Evolutionary conservation across 768 basidiomycete species (phyloP).

Genomic region (Lactarius evosmus): DNA sequence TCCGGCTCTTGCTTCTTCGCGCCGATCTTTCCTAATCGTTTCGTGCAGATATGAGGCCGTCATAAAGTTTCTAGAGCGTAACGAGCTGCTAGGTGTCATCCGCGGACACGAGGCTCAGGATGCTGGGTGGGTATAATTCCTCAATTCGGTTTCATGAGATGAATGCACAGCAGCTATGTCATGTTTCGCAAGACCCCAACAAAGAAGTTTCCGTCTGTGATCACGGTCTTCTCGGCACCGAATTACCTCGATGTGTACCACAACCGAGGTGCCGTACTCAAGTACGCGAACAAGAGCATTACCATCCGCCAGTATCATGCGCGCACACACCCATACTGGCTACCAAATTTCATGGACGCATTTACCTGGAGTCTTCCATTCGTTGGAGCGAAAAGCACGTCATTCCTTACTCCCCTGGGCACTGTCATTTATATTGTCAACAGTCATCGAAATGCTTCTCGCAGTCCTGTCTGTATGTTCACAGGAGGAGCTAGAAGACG

Average conservation of each 20-base stretch:
- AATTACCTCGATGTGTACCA: slow-evolving; percentile 96
- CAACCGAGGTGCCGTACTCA: slow-evolving; percentile 95
- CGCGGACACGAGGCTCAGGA: slow-evolving; percentile 98
- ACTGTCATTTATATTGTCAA: slow-evolving; percentile 1
- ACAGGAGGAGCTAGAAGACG: slow-evolving; percentile 92
- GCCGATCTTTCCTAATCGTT: neutral
- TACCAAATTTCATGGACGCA: slow-evolving; percentile 99
- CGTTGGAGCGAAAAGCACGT: slow-evolving; percentile 94
- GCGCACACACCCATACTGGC: slow-evolving; percentile 82
- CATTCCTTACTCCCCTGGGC: neutral
- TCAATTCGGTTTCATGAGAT: neutral
- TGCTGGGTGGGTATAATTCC: slow-evolving; percentile 61
- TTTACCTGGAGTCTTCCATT: slow-evolving; percentile 99
- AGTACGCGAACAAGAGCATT: slow-evolving; percentile 95
- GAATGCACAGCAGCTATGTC: slow-evolving; percentile 54
- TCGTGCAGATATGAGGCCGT: slow-evolving; percentile 72
- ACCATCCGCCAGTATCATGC: slow-evolving; percentile 64
- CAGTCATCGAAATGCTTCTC: slow-evolving; percentile 97
- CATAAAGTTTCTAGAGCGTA: slow-evolving; percentile 90
- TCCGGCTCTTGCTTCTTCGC: slow-evolving; percentile 40
- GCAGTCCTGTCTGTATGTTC: slow-evolving; percentile 94
- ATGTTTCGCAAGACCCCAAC: slow-evolving; percentile 96
- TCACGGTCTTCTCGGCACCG: slow-evolving; percentile 97
- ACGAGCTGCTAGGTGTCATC: slow-evolving; percentile 87
- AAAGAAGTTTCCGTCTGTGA: slow-evolving; percentile 93